Conservation (phyloP, 2,329 filamentous ascomycete genomes). For the Ophiognomonia clavigignenti-juglandacearum region DNA sequence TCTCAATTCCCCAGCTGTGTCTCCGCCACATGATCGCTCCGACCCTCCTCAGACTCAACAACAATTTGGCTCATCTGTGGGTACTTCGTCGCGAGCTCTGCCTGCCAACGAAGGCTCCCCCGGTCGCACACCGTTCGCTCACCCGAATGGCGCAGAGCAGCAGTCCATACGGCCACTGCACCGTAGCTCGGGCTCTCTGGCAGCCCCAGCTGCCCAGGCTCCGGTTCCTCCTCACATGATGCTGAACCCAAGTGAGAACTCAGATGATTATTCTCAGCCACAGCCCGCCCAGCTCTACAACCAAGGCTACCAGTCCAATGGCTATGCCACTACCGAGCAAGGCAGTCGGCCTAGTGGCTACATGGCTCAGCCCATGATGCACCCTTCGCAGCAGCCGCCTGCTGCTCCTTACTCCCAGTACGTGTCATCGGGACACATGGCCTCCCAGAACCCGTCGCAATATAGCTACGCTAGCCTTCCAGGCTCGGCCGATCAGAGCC, state of each 20-base stretch:
- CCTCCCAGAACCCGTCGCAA: constrained; percentile 1
- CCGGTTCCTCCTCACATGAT: not conserved
- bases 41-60: constrained; percentile 9
- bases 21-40: not conserved
- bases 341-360: constrained; percentile 8
- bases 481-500: constrained; percentile 11
- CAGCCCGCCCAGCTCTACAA: constrained; percentile 7
- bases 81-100: not conserved
- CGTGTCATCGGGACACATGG: constrained; percentile 1
- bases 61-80: constrained; percentile 3
- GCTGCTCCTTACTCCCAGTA: constrained; percentile 7
- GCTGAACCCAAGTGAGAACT: not conserved
- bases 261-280: constrained; percentile 7
- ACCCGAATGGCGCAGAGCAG: constrained; percentile 9
- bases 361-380: constrained; percentile 12
- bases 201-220: constrained; percentile 3
- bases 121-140: constrained; percentile 15
- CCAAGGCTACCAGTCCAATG: constrained; percentile 10
- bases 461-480: constrained; percentile 3
- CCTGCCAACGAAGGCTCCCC: constrained; percentile 8
- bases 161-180: constrained; percentile 11
- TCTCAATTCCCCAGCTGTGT: constrained; percentile 13
- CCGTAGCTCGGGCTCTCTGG: constrained; percentile 11
- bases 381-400: constrained; percentile 10
- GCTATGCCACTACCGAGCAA: constrained; percentile 14